Evolutionary conservation across 2,329 filamentous ascomycete genomes (phyloP).

Genomic region (Ophiostoma sp.): DNA sequence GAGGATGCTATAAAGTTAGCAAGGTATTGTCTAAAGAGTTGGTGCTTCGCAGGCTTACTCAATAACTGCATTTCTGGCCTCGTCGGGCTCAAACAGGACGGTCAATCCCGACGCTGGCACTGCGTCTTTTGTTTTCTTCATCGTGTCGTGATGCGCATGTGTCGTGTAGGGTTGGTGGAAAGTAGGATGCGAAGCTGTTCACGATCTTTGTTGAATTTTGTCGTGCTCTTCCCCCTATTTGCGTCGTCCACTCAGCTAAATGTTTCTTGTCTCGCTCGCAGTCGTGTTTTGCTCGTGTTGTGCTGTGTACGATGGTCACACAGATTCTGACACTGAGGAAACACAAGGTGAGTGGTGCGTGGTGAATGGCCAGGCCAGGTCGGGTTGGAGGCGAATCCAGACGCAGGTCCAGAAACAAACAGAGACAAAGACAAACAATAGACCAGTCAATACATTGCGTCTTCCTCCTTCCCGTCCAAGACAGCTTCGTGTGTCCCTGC

Average conservation of each 20-base stretch:
- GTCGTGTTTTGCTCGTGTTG: neutral
- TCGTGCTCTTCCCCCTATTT: neutral
- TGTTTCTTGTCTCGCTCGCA: neutral
- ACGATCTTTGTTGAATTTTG: neutral
- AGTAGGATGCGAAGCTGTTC: neutral
- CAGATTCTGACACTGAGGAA: neutral
- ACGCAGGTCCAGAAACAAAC: neutral
- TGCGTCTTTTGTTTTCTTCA: constrained; percentile 34
- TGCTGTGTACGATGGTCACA: neutral
- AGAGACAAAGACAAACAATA: neutral
- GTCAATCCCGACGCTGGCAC: constrained; percentile 37
- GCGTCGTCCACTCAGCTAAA: neutral
- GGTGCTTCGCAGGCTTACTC: constrained; percentile 33
- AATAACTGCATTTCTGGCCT: constrained; percentile 33
- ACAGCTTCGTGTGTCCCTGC: neutral
- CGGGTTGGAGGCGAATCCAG: neutral
- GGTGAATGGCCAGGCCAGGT: neutral
- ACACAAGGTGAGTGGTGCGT: neutral
- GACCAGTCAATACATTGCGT: neutral
- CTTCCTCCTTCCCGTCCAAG: neutral
- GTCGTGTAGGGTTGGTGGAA: neutral
- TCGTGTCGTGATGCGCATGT: constrained; percentile 18
- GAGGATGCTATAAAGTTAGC: constrained; percentile 34
- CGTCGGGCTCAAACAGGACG: constrained; percentile 39
- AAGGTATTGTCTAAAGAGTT: neutral